These are phyloP conservation scores for Starmerella ratchasimensis DNA, from an alignment of 805 yeast genomes.

Conservation along the genomic window DNA sequence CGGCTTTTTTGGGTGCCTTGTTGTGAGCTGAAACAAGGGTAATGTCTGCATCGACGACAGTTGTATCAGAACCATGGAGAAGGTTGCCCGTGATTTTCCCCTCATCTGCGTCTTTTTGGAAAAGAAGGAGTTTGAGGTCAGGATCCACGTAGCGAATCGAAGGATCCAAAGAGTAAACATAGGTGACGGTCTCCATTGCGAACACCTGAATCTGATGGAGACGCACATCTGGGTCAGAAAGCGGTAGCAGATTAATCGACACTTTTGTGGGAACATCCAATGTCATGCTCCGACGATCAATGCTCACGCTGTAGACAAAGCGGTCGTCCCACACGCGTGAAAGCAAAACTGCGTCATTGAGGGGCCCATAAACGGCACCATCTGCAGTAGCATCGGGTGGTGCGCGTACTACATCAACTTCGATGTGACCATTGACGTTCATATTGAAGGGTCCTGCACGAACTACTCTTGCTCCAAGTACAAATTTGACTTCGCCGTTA, in stretches of 20 bases:
- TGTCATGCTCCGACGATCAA: slow-evolving; percentile 63
- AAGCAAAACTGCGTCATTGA: slow-evolving; percentile 65
- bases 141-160: slow-evolving; percentile 20
- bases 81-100: slow-evolving; percentile 9
- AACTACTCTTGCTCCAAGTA: slow-evolving; percentile 45
- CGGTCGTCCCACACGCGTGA: slow-evolving; percentile 79
- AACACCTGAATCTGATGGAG: slow-evolving; percentile 39
- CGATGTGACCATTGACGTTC: slow-evolving; percentile 44
- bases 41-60: slow-evolving; percentile 13
- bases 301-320: slow-evolving; percentile 59
- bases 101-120: slow-evolving; percentile 15
- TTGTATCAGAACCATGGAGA: slow-evolving; percentile 17
- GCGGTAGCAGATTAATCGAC: slow-evolving; percentile 55
- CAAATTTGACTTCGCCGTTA: slow-evolving; percentile 57
- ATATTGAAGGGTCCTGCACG: slow-evolving; percentile 66
- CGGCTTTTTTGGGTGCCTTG: slow-evolving; percentile 7
- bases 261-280: slow-evolving; percentile 65
- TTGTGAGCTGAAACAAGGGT: slow-evolving; percentile 14
- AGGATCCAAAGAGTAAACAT: slow-evolving; percentile 21
- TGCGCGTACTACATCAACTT: slow-evolving; percentile 51
- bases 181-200: slow-evolving; percentile 19
- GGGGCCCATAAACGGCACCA: slow-evolving; percentile 48
- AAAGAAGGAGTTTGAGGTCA: slow-evolving; percentile 16
- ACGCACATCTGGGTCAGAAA: slow-evolving; percentile 47
- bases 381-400: slow-evolving; percentile 40